Conservation (phyloP, 1,139 yeast species). For the Taphrina confusa region DNA sequence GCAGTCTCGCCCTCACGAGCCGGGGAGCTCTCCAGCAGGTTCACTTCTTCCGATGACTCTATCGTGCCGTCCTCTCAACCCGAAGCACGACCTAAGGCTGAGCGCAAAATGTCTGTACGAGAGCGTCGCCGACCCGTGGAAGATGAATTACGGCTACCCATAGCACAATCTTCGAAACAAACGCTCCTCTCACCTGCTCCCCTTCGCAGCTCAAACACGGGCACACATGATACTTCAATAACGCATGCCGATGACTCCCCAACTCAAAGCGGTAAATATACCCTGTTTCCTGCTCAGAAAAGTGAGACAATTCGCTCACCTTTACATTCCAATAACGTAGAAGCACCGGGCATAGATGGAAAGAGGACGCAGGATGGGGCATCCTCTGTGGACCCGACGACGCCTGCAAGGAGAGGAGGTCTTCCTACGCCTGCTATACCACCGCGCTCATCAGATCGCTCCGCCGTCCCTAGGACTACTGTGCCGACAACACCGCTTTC, state of each 20-base stretch:
- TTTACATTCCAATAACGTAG: neutral
- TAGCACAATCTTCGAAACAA: neutral
- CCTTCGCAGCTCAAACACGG: too few species aligned
- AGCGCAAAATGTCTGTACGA: conserved; percentile 3
- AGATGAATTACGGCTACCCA: conserved; percentile 1
- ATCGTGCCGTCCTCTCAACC: neutral
- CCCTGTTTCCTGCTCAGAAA: neutral
- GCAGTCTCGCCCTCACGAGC: neutral
- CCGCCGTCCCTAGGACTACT: neutral
- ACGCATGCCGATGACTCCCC: too few species aligned
- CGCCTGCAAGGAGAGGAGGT: neutral
- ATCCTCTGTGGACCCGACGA: neutral
- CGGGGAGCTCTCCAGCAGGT: too few species aligned
- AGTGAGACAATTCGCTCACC: neutral
- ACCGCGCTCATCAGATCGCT: conserved; percentile 9
- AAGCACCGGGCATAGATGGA: neutral
- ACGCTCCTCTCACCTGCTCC: too few species aligned
- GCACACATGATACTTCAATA: too few species aligned
- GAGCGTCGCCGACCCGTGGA: conserved; percentile 14
- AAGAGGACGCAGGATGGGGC: too few species aligned
- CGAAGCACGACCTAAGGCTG: neutral
- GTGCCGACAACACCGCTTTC: neutral
- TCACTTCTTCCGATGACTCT: neutral
- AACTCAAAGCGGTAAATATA: neutral
- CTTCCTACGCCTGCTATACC: conserved; percentile 8